These are phyloP conservation scores for Coniochaeta prunicola DNA, from an alignment of 2,329 filamentous ascomycete genomes.

Conservation along the genomic window DNA sequence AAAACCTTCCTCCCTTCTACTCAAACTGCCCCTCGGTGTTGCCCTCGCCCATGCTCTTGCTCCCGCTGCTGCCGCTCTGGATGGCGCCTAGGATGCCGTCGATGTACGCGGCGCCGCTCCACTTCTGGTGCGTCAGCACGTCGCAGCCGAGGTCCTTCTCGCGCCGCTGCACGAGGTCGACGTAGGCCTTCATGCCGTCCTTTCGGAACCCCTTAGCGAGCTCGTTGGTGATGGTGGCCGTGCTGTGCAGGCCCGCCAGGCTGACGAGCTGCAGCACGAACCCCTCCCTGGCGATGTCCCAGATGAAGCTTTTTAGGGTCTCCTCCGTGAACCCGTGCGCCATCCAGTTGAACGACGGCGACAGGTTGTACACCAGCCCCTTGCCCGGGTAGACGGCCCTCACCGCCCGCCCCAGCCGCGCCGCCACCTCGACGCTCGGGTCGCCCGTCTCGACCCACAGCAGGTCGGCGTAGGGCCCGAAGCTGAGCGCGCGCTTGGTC, in stretches of 20 bases:
- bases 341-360: constrained; percentile 98
- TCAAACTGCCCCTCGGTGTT: constrained; percentile 73
- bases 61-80: constrained; percentile 83
- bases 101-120: constrained; percentile 64
- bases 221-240: constrained; percentile 60
- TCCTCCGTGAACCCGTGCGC: constrained; percentile 81
- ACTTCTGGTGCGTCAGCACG: constrained; percentile 92
- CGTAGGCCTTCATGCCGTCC: constrained; percentile 95
- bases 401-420: constrained; percentile 70
- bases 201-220: constrained; percentile 76
- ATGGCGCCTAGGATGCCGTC: constrained; percentile 87
- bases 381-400: constrained; percentile 65
- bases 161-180: constrained; percentile 80
- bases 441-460: constrained; percentile 96
- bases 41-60: constrained; percentile 89
- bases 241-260: constrained; percentile 59
- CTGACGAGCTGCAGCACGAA: constrained; percentile 64
- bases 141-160: constrained; percentile 91
- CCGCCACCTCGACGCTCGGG: constrained; percentile 72
- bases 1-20: constrained; percentile 1
- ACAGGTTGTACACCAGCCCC: constrained; percentile 92
- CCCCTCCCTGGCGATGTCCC: constrained; percentile 89
- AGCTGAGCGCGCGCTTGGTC: constrained; percentile 87
- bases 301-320: constrained; percentile 84
- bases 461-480: constrained; percentile 87